phyloP scores from a whole-genome alignment of 2,329 filamentous ascomycete species.

The Exophiala xenobiotica region DNA sequence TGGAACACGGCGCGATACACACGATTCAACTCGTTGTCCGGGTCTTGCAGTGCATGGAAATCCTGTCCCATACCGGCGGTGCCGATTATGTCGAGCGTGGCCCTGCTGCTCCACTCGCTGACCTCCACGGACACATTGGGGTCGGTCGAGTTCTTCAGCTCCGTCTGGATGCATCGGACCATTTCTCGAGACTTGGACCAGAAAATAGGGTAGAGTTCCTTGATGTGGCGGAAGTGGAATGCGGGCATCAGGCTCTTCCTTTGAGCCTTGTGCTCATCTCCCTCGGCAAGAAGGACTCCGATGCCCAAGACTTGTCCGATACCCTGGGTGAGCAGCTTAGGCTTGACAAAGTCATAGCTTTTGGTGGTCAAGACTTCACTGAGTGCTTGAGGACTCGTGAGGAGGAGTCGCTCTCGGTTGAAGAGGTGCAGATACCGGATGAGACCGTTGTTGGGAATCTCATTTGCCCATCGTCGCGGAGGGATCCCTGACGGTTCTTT shows the following conservation, averaged over 20 bases:
- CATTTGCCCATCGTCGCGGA: slow-evolving; percentile 53
- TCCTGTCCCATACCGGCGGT: slow-evolving; percentile 70
- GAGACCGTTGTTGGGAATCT: slow-evolving; percentile 65
- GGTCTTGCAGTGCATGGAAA: slow-evolving; percentile 64
- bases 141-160: slow-evolving; percentile 32
- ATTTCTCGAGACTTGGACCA: slow-evolving; percentile 74
- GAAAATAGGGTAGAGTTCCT: slow-evolving; percentile 79
- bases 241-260: slow-evolving; percentile 77
- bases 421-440: slow-evolving; percentile 65
- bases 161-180: slow-evolving; percentile 58
- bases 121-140: slow-evolving; percentile 55
- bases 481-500: slow-evolving; percentile 42
- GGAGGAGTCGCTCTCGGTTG: slow-evolving; percentile 63
- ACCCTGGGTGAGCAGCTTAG: slow-evolving; percentile 46
- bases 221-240: slow-evolving; percentile 82
- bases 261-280: slow-evolving; percentile 81
- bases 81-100: slow-evolving; percentile 64
- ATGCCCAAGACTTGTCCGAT: slow-evolving; percentile 42
- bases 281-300: slow-evolving; percentile 70
- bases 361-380: slow-evolving; percentile 68
- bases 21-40: slow-evolving; percentile 57
- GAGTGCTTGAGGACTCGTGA: slow-evolving; percentile 64
- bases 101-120: slow-evolving; percentile 63
- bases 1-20: slow-evolving; percentile 59
- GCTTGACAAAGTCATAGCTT: slow-evolving; percentile 70